Percentiles rank a stretch among this genome's conserved stretches.
Conservation (phyloP, 345 rosid species). For the Citrus medica region DNA sequence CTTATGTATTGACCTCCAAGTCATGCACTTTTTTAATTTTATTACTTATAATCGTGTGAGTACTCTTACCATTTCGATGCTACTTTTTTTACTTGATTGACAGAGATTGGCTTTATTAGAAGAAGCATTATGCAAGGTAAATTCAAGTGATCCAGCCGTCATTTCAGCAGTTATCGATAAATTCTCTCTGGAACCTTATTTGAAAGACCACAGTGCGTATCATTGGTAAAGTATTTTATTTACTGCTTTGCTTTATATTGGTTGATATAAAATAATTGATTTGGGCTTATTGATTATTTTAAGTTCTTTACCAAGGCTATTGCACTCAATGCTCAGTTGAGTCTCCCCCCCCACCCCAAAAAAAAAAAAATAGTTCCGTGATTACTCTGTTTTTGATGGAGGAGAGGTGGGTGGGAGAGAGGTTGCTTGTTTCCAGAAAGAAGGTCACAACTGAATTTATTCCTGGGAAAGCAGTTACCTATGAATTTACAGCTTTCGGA, state of each 20-base stretch:
- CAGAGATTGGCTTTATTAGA: conserved; percentile 67
- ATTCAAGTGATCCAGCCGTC: conserved; percentile 44
- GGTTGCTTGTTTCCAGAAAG: neutral
- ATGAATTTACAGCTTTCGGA: neutral
- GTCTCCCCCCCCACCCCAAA: fast-evolving
- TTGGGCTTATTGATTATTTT: neutral
- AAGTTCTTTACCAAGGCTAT: neutral
- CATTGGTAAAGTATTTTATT: conserved; percentile 40
- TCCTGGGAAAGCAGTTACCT: neutral
- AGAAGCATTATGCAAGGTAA: conserved; percentile 44
- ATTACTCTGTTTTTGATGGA: neutral
- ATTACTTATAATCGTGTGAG: neutral
- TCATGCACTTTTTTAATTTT: neutral
- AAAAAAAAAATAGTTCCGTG: neutral
- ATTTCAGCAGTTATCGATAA: conserved; percentile 53
- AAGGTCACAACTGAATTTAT: neutral
- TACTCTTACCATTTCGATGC: neutral
- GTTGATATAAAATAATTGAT: neutral
- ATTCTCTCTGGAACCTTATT: conserved; percentile 47
- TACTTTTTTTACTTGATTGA: conserved; percentile 10
- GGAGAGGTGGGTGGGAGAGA: neutral
- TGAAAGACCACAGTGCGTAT: conserved; percentile 64
- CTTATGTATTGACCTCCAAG: neutral
- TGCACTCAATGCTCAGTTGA: neutral
- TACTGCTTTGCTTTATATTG: neutral